phyloP scores from a whole-genome alignment of 2,329 filamentous ascomycete species.

The Sphaerulina vaccinii region DNA sequence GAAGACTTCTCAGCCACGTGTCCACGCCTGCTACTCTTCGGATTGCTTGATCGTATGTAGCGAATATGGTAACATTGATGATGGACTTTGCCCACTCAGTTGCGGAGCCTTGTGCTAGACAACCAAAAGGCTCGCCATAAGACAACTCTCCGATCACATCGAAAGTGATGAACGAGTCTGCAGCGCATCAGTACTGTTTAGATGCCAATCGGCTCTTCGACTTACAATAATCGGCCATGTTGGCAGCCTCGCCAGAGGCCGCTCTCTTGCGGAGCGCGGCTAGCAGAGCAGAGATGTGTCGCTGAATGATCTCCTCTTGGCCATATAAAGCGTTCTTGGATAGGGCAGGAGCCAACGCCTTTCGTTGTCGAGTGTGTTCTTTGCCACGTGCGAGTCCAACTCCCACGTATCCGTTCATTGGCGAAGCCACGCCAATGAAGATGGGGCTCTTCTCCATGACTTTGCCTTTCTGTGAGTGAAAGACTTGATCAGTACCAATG shows the following conservation, averaged over 20 bases:
- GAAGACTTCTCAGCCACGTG: background rate
- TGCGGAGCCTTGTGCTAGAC: background rate
- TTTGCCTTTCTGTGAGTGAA: slow-evolving; percentile 4
- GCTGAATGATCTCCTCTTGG: background rate
- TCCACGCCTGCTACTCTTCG: background rate
- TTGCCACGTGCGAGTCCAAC: slow-evolving; percentile 15
- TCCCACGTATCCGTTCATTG: slow-evolving; percentile 12
- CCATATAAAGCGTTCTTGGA: background rate
- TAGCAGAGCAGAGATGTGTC: background rate
- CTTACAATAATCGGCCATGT: background rate
- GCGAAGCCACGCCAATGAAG: slow-evolving; percentile 16
- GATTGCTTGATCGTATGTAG: slow-evolving; percentile 16
- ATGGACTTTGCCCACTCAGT: slow-evolving; percentile 15
- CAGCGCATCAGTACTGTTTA: background rate
- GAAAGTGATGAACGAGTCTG: slow-evolving; percentile 5
- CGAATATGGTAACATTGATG: slow-evolving; percentile 14
- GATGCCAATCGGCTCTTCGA: too few relatives aligned
- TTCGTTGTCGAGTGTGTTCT: slow-evolving; percentile 13
- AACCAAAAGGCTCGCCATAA: slow-evolving; percentile 10
- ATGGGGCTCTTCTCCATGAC: slow-evolving; percentile 19
- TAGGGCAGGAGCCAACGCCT: slow-evolving; percentile 7
- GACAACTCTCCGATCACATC: slow-evolving; percentile 13
- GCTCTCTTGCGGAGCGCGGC: background rate
- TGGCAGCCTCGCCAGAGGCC: background rate
- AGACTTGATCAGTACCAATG: background rate